A percentile compares a stretch with the other conserved stretches of the same genome.
phyloP scores from a whole-genome alignment of 1,139 yeast genomes.

The Geotrichum phurueaensis region DNA sequence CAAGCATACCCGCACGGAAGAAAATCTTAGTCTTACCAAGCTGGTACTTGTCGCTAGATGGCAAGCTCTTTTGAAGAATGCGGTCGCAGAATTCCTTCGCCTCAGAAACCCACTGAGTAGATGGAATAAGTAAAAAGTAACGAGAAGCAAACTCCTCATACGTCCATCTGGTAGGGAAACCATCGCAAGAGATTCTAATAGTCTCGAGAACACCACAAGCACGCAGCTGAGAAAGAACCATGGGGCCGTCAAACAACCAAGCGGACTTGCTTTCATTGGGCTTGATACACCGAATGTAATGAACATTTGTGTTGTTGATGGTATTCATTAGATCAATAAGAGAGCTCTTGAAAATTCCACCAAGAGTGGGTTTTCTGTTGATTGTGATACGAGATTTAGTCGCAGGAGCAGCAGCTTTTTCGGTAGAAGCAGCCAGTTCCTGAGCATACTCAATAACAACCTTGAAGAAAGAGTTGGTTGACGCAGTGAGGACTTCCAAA shows the following conservation, averaged over 20 bases:
- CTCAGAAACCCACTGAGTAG: slow-evolving; percentile 59
- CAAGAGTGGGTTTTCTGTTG: slow-evolving; percentile 83
- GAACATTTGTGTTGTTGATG: slow-evolving; percentile 89
- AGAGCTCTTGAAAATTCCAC: slow-evolving; percentile 89
- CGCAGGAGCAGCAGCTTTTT: slow-evolving; percentile 40
- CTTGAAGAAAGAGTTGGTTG: slow-evolving; percentile 60
- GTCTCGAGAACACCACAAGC: slow-evolving; percentile 99
- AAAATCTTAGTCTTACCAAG: slow-evolving; percentile 78
- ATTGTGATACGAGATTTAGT: slow-evolving; percentile 38
- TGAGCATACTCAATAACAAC: slow-evolving; percentile 63
- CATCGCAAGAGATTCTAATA: slow-evolving; percentile 93
- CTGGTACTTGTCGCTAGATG: slow-evolving; percentile 68
- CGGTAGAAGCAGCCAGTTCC: slow-evolving; percentile 51
- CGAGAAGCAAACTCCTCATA: slow-evolving; percentile 90
- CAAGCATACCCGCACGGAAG: slow-evolving; percentile 91
- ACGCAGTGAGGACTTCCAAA: slow-evolving; percentile 68
- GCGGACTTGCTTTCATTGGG: slow-evolving; percentile 93
- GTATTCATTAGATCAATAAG: slow-evolving; percentile 89
- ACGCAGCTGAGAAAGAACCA: slow-evolving; percentile 91
- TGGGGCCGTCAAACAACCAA: slow-evolving; percentile 91
- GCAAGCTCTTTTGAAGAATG: slow-evolving; percentile 58
- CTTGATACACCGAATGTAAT: slow-evolving; percentile 94
- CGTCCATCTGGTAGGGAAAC: slow-evolving; percentile 95
- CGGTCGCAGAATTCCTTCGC: slow-evolving; percentile 60
- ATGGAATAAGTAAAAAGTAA: slow-evolving; percentile 74